Base-by-base conservation (phyloP, 345 rosid species). In the Rhodamnia argentea region DNA sequence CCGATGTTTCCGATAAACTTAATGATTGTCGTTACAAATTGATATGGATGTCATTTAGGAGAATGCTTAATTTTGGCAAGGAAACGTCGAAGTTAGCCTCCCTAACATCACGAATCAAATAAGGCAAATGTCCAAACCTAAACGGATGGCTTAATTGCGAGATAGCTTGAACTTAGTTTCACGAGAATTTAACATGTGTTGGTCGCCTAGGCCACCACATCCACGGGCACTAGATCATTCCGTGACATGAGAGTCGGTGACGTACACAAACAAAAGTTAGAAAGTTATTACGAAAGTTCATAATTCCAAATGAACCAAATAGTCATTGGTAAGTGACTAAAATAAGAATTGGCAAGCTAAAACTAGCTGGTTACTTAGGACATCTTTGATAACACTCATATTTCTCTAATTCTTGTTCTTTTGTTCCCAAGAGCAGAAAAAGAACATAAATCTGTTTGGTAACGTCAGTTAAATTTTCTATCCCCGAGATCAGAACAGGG, bases 181-280 rank as follows among this genome's bases (percentile, higher is more conserved):
- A 52, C 2, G 54, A 52, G 54, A 52, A 52, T 60, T 60, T 10
- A 6, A 15, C 1, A 62, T 60, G 42, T 60, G 0, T 60, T 6
- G 74, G 74, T 27, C 2, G 3, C 75, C 22, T 7, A 62, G 22
- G 74, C 2, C 40, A 62, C 18, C 20, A 32, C 40, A 16, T 32
- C 3, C 42, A 29, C 0, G 1, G 29, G 16, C 1, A 2, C 18
- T 29, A 29, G 37, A 64, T 1, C 76, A 4, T 29, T 0, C 23
- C 12, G 10, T 1, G 1, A 16, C 76, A 16, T 16, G 24, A 64
- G 29, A 64, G 44, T 32, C 0, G 0, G 22, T 6, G 3, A 15
- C 5, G 32, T 29, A 62, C 75, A 15, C 16, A 62, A 62, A 29
- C 16, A 15, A 62, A 62, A 62, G 42, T 29, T 62, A 18, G 42